A percentile compares a stretch with the other conserved stretches of the same genome.
phyloP scores from a whole-genome alignment of 148 eudicot species.

The Bassia scoparia region DNA sequence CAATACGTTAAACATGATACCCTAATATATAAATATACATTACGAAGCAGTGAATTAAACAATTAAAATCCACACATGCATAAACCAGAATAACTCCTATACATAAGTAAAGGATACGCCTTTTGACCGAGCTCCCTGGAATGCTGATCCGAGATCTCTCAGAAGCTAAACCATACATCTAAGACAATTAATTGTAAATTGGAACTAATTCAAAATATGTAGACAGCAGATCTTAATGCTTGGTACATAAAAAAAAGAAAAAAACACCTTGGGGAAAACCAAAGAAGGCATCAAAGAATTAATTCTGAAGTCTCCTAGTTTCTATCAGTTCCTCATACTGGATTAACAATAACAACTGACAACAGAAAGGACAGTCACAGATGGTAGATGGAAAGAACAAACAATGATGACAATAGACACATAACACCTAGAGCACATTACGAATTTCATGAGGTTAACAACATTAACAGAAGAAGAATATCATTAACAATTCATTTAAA shows the following conservation, averaged over 20 bases:
- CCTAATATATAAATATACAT: constrained; percentile 3
- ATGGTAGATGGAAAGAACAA: neutral
- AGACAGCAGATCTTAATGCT: constrained; percentile 6
- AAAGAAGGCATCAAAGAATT: neutral
- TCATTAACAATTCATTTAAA: neutral
- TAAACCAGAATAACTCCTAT: too few species aligned
- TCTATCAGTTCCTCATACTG: neutral
- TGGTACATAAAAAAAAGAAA: constrained; percentile 17
- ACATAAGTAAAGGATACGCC: constrained; percentile 75
- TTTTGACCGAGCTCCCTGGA: constrained; percentile 95
- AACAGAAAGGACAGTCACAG: neutral
- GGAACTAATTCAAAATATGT: neutral
- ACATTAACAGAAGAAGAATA: neutral
- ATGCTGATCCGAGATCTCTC: constrained; percentile 85
- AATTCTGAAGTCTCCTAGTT: neutral
- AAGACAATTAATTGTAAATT: too few species aligned
- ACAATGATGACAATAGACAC: neutral
- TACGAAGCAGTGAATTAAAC: too few species aligned
- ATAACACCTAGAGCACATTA: neutral
- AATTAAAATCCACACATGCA: too few species aligned
- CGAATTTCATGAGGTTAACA: neutral
- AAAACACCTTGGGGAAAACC: constrained; percentile 25
- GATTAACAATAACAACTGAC: neutral
- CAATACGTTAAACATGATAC: too few species aligned
- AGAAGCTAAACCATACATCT: too few species aligned